phyloP scores from a whole-genome alignment of 495 filamentous ascomycete species.

The Aspergillus nanangensis region DNA sequence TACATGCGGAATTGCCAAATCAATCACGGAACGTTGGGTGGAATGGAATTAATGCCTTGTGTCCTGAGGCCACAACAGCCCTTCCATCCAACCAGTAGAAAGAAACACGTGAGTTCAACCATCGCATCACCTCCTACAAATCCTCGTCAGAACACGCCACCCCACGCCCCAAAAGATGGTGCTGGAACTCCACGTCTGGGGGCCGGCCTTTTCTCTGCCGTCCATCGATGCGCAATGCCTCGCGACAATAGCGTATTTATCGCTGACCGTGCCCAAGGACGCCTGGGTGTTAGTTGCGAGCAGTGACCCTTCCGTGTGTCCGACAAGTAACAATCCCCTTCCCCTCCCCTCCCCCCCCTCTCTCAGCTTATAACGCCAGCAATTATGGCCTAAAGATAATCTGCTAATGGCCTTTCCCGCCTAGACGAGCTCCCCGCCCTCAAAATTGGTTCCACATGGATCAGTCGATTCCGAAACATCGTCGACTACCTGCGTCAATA shows the following conservation, averaged over 20 bases:
- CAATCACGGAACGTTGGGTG: too few species aligned
- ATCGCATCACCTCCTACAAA: too few species aligned
- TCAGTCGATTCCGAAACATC: slow-evolving; percentile 70
- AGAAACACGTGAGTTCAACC: too few species aligned
- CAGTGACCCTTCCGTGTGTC: slow-evolving; percentile 69
- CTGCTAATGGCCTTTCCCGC: neutral
- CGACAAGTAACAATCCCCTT: slow-evolving; percentile 53
- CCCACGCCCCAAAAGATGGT: slow-evolving; percentile 42
- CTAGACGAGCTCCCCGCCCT: slow-evolving; percentile 74
- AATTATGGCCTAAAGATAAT: too few species aligned
- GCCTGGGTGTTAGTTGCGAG: slow-evolving; percentile 73
- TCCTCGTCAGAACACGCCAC: too few species aligned
- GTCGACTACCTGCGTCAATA: slow-evolving; percentile 60
- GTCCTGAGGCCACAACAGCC: too few species aligned
- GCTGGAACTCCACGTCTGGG: slow-evolving; percentile 86
- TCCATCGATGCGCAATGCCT: slow-evolving; percentile 90
- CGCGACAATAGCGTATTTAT: slow-evolving; percentile 68
- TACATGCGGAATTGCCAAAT: too few species aligned
- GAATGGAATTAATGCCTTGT: too few species aligned
- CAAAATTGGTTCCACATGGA: slow-evolving; percentile 57
- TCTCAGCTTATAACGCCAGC: too few species aligned
- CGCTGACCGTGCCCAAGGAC: slow-evolving; percentile 48
- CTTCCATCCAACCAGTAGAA: too few species aligned
- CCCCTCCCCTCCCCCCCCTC: slow-evolving; percentile 8
- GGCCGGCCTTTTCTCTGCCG: slow-evolving; percentile 79